These are phyloP conservation scores for Leptodermis oblonga DNA, from an alignment of 257 asterid species.

Conservation along the genomic window DNA sequence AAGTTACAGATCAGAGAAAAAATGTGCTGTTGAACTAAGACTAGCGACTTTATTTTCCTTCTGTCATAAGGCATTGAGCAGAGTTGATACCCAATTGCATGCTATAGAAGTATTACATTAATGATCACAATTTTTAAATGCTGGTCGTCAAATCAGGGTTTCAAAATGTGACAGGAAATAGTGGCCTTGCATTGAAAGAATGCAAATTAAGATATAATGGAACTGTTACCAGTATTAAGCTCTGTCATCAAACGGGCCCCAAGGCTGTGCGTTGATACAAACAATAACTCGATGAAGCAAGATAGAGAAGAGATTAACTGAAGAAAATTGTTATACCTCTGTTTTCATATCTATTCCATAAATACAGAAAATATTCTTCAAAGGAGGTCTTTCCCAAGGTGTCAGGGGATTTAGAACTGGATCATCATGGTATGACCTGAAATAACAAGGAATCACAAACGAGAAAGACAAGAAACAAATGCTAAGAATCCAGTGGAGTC, in stretches of 20 bases:
- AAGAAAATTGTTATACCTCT: constrained; percentile 56
- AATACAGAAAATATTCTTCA: constrained; percentile 93
- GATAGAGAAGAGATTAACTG: constrained; percentile 11
- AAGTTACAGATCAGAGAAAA: background rate
- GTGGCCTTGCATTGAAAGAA: background rate
- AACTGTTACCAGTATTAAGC: background rate
- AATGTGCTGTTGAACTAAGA: background rate
- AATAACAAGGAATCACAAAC: constrained; percentile 15
- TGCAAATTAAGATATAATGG: background rate
- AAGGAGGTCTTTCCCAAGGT: constrained; percentile 99
- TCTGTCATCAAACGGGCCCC: no score
- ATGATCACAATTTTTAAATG: background rate
- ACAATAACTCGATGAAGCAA: background rate
- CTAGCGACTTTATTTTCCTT: background rate
- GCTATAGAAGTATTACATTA: no score
- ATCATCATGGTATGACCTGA: constrained; percentile 87
- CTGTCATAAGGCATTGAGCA: background rate
- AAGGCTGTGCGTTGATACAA: background rate
- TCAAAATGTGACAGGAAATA: background rate
- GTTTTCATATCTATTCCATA: constrained; percentile 87
- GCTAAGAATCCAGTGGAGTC: background rate
- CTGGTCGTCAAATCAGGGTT: background rate
- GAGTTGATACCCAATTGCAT: background rate
- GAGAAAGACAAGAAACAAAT: background rate
- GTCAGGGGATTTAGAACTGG: constrained; percentile 97